Evolutionary conservation across 805 yeast genomes (phyloP).

Genomic region (Spathaspora hagerdaliae): DNA sequence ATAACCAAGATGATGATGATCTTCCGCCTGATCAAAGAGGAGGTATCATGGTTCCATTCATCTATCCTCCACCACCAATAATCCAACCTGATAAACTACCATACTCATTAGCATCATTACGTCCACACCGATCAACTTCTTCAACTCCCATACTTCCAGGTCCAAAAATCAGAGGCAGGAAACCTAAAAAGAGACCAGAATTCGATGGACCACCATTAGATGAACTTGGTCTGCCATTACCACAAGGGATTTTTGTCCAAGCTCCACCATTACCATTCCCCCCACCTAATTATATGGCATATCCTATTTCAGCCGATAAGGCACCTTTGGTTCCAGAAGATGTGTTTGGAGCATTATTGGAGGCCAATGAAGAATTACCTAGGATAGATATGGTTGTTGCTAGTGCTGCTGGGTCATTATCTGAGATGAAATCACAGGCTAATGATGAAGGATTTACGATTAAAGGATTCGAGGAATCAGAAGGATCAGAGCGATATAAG

Average conservation of each 20-base stretch:
- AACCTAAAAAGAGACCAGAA: conserved; percentile 2
- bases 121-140: neutral
- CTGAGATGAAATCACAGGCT: conserved; percentile 33
- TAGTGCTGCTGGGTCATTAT: conserved; percentile 42
- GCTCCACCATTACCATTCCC: conserved; percentile 44
- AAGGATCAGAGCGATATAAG: conserved; percentile 1
- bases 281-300: conserved; percentile 43
- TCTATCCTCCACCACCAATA: conserved; percentile 40
- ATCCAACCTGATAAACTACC: conserved; percentile 18
- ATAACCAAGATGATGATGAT: conserved; percentile 6
- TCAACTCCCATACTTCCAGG: neutral
- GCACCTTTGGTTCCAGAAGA: conserved; percentile 32
- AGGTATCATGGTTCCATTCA: conserved; percentile 42
- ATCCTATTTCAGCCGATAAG: conserved; percentile 34
- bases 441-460: conserved; percentile 27
- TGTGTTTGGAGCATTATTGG: conserved; percentile 31
- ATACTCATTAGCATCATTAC: conserved; percentile 16
- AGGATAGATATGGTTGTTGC: conserved; percentile 43
- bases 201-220: neutral
- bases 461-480: conserved; percentile 10
- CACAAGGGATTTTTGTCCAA: conserved; percentile 4
- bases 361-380: conserved; percentile 34
- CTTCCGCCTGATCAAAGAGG: conserved; percentile 3
- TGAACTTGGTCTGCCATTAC: neutral
- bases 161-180: neutral